A percentile compares a stretch with the other conserved stretches of the same genome.
Evolutionary conservation across 2,329 filamentous ascomycete species (phyloP).

Genomic region (Trichoderma sp.): DNA sequence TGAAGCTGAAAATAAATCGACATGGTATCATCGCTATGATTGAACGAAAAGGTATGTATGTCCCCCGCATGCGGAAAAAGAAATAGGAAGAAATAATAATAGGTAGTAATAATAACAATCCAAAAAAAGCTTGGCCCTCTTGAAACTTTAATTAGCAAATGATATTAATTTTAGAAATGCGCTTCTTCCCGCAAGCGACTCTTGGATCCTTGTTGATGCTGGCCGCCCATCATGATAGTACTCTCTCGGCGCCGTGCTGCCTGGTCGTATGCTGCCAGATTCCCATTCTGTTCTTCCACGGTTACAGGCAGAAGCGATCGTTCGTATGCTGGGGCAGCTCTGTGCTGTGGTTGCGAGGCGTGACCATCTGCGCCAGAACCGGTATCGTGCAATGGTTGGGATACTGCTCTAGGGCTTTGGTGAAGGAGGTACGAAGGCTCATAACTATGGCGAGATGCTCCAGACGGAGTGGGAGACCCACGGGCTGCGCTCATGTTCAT

Average conservation of each 20-base stretch:
- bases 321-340: constrained; percentile 41
- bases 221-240: constrained; percentile 56
- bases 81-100: constrained; percentile 27
- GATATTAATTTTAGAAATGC: constrained; percentile 44
- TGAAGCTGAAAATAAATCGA: constrained; percentile 20
- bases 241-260: constrained; percentile 58
- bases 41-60: constrained; percentile 40
- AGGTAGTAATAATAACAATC: constrained; percentile 19
- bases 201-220: constrained; percentile 52
- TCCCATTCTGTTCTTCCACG: constrained; percentile 31
- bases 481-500: constrained; percentile 37
- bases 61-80: constrained; percentile 34
- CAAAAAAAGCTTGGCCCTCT: not conserved
- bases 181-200: constrained; percentile 58
- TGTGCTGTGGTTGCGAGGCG: constrained; percentile 27
- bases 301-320: constrained; percentile 39
- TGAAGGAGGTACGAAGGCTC: constrained; percentile 48
- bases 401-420: constrained; percentile 37
- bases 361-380: constrained; percentile 35
- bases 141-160: constrained; percentile 20
- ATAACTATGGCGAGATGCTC: constrained; percentile 40
- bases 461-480: constrained; percentile 48
- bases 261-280: constrained; percentile 40
- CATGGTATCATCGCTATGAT: constrained; percentile 29
- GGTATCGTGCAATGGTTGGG: constrained; percentile 50